phyloP scores from a whole-genome alignment of 78 protist species.

The Protostelium mycophagum region DNA sequence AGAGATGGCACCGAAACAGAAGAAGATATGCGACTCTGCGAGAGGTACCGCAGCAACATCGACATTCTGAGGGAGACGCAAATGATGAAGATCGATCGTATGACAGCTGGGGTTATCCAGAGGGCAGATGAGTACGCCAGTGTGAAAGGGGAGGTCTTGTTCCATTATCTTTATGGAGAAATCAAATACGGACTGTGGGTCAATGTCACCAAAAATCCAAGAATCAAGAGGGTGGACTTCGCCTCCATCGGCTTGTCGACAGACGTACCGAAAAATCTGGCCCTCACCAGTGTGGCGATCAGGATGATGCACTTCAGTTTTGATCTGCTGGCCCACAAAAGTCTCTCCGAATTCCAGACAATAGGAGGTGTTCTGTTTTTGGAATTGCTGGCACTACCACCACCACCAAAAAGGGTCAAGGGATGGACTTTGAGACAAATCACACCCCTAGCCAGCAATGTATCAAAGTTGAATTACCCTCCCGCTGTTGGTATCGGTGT shows the following conservation, averaged over 20 bases:
- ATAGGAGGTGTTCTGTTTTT: background rate
- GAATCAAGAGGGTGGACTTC: background rate
- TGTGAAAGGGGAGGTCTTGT: background rate
- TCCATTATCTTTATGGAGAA: background rate
- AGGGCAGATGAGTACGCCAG: background rate
- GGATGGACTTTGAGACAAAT: background rate
- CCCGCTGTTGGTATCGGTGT: background rate
- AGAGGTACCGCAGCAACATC: background rate
- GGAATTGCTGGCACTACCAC: background rate
- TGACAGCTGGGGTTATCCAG: background rate
- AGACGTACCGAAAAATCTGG: background rate
- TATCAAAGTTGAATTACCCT: background rate
- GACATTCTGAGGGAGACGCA: background rate
- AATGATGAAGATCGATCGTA: background rate
- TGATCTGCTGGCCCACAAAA: background rate
- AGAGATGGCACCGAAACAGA: background rate
- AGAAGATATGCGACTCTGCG: background rate
- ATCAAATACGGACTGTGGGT: background rate
- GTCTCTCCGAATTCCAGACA: background rate
- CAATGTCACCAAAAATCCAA: background rate
- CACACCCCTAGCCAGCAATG: background rate
- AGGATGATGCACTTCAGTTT: background rate
- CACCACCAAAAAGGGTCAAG: background rate
- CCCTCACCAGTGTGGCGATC: background rate
- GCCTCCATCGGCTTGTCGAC: background rate